Evolutionary conservation across 768 basidiomycete species (phyloP).

Genomic region (Strobilomyces confusus): DNA sequence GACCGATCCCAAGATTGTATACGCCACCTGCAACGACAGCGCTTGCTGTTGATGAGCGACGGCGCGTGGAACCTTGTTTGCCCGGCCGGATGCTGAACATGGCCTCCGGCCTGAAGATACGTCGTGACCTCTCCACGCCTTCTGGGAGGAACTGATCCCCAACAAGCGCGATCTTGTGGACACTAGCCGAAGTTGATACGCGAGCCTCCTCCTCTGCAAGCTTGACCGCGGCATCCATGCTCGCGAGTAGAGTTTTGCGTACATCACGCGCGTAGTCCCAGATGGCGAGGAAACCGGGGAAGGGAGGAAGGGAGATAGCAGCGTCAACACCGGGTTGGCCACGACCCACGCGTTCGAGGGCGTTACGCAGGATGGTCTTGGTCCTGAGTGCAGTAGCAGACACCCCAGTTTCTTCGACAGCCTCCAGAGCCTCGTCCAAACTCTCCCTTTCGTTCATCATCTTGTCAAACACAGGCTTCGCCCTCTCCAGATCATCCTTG

Average conservation of each 20-base stretch:
- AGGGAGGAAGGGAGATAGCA: constrained; percentile 60
- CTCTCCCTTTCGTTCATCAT: constrained; percentile 71
- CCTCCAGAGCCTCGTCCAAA: constrained; percentile 76
- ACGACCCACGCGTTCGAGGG: constrained; percentile 71
- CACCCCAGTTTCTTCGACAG: constrained; percentile 72
- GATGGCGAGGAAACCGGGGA: constrained; percentile 76
- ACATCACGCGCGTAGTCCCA: constrained; percentile 88
- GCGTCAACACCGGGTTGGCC: constrained; percentile 66
- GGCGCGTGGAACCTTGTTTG: constrained; percentile 37
- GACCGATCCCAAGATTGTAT: constrained; percentile 77
- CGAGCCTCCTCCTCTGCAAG: constrained; percentile 84
- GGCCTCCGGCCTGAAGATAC: constrained; percentile 94
- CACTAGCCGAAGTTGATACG: constrained; percentile 55
- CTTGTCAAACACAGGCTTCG: constrained; percentile 82
- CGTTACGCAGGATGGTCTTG: constrained; percentile 55
- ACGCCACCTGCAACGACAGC: constrained; percentile 73
- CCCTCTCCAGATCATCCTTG: constrained; percentile 57
- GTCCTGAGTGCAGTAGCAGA: constrained; percentile 50
- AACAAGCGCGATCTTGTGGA: constrained; percentile 61
- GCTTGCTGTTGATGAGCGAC: constrained; percentile 34
- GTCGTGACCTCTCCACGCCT: constrained; percentile 73
- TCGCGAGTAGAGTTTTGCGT: constrained; percentile 67
- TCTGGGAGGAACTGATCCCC: constrained; percentile 76
- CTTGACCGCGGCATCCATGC: constrained; percentile 75
- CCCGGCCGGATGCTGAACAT: constrained; percentile 76